These are phyloP conservation scores for Coccinonectria pachysandricola DNA, from an alignment of 2,329 filamentous ascomycete genomes.

Conservation along the genomic window DNA sequence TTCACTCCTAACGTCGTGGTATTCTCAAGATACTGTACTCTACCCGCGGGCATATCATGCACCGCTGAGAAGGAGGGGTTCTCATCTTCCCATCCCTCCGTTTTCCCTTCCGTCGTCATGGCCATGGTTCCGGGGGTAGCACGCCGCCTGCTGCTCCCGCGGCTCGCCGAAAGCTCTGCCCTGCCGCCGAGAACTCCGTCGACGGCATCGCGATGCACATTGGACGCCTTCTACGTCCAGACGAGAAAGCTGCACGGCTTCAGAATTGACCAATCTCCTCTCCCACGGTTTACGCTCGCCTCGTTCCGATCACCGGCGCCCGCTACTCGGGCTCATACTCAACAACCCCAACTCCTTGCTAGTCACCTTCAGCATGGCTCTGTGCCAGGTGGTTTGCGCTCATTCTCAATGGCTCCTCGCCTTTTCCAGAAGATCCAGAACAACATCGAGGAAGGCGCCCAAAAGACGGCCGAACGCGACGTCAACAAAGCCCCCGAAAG, in stretches of 20 bases:
- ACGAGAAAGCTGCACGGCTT: conserved; percentile 11
- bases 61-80: conserved; percentile 14
- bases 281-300: conserved; percentile 18
- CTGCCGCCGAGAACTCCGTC: conserved; percentile 15
- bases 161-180: conserved; percentile 26
- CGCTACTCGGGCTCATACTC: conserved; percentile 3
- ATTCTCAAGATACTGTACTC: no score
- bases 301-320: conserved; percentile 11
- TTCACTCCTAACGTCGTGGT: no score
- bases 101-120: conserved; percentile 9
- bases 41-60: no score
- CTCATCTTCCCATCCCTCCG: no score
- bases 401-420: conserved; percentile 20
- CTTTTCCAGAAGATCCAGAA: conserved; percentile 16
- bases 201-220: conserved; percentile 11
- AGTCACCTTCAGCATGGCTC: conserved; percentile 6
- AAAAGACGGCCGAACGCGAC: conserved; percentile 28
- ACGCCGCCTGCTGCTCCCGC: conserved; percentile 39
- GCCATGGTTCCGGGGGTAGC: conserved; percentile 40
- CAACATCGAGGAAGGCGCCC: conserved; percentile 22
- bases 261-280: conserved; percentile 8
- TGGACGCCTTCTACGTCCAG: conserved; percentile 9
- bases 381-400: conserved; percentile 14
- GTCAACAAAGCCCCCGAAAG: no score
- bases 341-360: conserved; percentile 2